These are phyloP conservation scores for Casaregolazyma lundiana DNA, from an alignment of 1,139 yeast genomes.

Conservation along the genomic window DNA sequence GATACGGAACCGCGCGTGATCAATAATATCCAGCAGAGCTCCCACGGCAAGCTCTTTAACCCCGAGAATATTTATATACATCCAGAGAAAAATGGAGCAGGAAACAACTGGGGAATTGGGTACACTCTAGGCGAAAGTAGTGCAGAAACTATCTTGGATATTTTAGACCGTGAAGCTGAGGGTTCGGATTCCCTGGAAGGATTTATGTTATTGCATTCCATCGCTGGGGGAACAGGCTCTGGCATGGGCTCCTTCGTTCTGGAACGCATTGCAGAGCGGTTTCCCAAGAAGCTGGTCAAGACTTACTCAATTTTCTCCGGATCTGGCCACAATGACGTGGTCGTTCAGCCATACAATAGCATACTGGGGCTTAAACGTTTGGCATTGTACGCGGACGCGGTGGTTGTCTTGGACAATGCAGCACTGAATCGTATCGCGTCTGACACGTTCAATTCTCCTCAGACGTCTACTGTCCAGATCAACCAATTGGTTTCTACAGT, in stretches of 20 bases:
- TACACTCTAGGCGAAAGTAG: conserved; percentile 68
- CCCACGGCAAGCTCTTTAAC: conserved; percentile 66
- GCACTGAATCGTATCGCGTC: conserved; percentile 69
- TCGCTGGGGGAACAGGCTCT: conserved; percentile 99
- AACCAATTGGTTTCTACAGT: conserved; percentile 84
- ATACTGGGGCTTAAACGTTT: conserved; percentile 74
- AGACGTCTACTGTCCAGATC: conserved; percentile 61
- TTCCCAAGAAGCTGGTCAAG: conserved; percentile 73
- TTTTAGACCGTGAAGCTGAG: conserved; percentile 87
- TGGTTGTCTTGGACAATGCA: conserved; percentile 84
- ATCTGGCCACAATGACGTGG: conserved; percentile 70
- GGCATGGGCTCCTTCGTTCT: conserved; percentile 84
- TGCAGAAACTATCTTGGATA: conserved; percentile 68
- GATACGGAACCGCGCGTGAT: conserved; percentile 93
- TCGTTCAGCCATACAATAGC: conserved; percentile 94
- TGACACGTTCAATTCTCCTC: conserved; percentile 40
- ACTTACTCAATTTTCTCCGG: conserved; percentile 86
- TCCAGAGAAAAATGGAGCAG: conserved; percentile 75
- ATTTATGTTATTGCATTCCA: conserved; percentile 86
- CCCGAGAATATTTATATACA: conserved; percentile 80
- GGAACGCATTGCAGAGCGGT: conserved; percentile 76
- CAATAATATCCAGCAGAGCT: conserved; percentile 50
- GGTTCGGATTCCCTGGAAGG: conserved; percentile 87
- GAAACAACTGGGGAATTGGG: conserved; percentile 94
- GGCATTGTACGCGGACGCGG: conserved; percentile 79